These are phyloP conservation scores for Nitzschia putrida DNA, from an alignment of 108 stramenopile genomes.

Conservation along the genomic window DNA sequence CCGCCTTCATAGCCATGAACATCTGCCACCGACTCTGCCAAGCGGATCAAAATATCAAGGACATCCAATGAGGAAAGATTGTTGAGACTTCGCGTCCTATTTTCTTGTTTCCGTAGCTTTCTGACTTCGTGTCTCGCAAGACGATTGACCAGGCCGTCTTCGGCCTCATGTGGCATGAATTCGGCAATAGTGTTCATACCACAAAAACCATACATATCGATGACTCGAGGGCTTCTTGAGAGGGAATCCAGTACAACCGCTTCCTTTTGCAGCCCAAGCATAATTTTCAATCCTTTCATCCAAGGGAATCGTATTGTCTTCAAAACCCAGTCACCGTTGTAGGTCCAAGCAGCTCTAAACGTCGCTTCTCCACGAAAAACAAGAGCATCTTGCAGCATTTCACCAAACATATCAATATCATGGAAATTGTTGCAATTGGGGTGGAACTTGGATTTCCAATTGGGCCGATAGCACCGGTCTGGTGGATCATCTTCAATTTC, in stretches of 20 bases:
- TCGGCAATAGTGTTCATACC: slow-evolving; percentile 47
- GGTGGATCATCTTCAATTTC: too few relatives aligned
- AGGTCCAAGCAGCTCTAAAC: too few relatives aligned
- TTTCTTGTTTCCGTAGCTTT: slow-evolving; percentile 13
- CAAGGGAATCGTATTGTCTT: too few relatives aligned
- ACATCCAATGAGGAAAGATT: slow-evolving; percentile 57
- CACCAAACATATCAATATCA: not conserved
- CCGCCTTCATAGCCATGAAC: slow-evolving; percentile 71
- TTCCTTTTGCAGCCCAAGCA: slow-evolving; percentile 36
- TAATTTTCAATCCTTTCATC: not conserved
- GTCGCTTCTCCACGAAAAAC: too few relatives aligned
- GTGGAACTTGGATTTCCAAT: too few relatives aligned
- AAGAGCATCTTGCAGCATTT: not conserved
- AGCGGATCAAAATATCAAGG: slow-evolving; percentile 50
- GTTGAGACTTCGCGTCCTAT: slow-evolving; percentile 52
- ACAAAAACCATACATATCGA: slow-evolving; percentile 73
- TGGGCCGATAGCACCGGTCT: too few relatives aligned
- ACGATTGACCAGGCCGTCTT: slow-evolving; percentile 41
- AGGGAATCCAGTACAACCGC: slow-evolving; percentile 67
- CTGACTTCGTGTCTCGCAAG: slow-evolving; percentile 21
- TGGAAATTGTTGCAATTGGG: too few relatives aligned
- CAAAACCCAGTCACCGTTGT: too few relatives aligned
- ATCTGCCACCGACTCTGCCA: slow-evolving; percentile 71
- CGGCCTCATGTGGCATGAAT: slow-evolving; percentile 47
- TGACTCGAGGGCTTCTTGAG: slow-evolving; percentile 46